Percentiles rank a stretch among this genome's conserved stretches.
Evolutionary conservation across 2,329 filamentous ascomycete species (phyloP).

Genomic region (Fragosphaeria purpurea): DNA sequence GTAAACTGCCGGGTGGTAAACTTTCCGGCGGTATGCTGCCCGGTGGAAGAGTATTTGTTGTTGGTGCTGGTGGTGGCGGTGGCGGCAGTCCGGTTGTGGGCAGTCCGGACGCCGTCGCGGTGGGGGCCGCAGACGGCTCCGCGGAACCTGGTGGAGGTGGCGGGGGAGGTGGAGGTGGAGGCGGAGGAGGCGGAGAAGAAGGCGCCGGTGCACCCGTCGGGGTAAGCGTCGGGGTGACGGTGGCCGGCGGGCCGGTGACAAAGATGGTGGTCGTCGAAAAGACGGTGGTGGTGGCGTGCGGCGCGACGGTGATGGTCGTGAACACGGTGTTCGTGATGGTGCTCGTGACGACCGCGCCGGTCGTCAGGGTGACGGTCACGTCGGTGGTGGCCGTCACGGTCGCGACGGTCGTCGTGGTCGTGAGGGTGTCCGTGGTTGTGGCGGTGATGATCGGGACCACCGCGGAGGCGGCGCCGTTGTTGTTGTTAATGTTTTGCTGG

Average conservation of each 20-base stretch:
- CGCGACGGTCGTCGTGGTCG: constrained; percentile 12
- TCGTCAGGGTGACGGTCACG: constrained; percentile 10
- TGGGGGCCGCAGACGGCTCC: neutral
- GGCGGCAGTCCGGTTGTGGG: neutral
- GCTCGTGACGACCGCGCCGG: constrained; percentile 7
- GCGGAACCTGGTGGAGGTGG: neutral
- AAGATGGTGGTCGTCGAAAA: constrained; percentile 15
- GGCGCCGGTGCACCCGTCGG: neutral
- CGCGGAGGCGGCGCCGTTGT: too few species aligned
- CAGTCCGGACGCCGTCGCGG: neutral
- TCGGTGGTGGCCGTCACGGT: constrained; percentile 11
- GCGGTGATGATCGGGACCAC: neutral
- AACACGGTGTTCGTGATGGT: constrained; percentile 13
- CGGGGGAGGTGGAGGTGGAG: neutral
- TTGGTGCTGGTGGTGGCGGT: too few species aligned
- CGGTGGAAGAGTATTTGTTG: too few species aligned
- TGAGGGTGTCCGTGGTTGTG: constrained; percentile 1
- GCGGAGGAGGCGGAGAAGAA: neutral
- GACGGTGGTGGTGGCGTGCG: constrained; percentile 15
- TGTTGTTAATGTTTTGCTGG: neutral
- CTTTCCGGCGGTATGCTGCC: too few species aligned
- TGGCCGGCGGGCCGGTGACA: constrained; percentile 1
- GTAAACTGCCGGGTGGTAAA: too few species aligned
- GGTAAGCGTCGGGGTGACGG: neutral
- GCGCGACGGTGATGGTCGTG: constrained; percentile 13